Base-by-base conservation (phyloP, 345 rosid species). In the Citrus glauca region DNA sequence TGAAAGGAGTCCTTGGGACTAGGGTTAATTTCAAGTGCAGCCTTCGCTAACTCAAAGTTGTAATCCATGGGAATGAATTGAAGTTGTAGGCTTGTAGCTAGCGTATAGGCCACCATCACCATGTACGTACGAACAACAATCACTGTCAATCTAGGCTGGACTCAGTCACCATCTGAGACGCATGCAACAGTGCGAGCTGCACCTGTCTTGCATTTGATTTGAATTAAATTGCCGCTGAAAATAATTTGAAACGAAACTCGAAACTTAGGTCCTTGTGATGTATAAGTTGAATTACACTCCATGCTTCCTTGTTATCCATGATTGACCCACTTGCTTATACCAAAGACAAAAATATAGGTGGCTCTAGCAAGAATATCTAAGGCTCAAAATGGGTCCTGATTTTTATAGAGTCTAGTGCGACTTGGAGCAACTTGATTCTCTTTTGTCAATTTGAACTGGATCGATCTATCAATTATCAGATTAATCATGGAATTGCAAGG, bases 71-170 rank as follows among this genome's bases (percentile, higher is more conserved):
- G 72, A 66, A 53, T 63, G 70, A 38, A 32, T 67, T 55, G 66
- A 38, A 55, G 50, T 48, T 62, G 22, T 4, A 32, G 33, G 33
- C 5, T 32, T 32, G 33, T 8, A 42, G 63, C 45, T 17, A 17
- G 57, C 7, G 57, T 19, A 40, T 77, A 77, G 80, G 80, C 70
- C 84, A 71, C 14, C 59, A 50, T 4, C 84, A 76, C 20, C 59
- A 50, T 4, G 35, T 9, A 20, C 45, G 40, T 64, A 74, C 25
- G 40, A 40, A 55, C 17, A 59, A 60, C 73, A 74, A 81, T 86
- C 84, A 57, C 79, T 75, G 80, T 82, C 84, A 86, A 69, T 78
- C 84, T 69, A 82, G 85, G 85, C 84, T 84, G 87, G 85, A 78
- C 69, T 45, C 30, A 50, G 77, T 81, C 66, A 35, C 72, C 55